These are phyloP conservation scores for Trichoderma sp. DNA, from an alignment of 2,329 filamentous ascomycete genomes.

Conservation along the genomic window DNA sequence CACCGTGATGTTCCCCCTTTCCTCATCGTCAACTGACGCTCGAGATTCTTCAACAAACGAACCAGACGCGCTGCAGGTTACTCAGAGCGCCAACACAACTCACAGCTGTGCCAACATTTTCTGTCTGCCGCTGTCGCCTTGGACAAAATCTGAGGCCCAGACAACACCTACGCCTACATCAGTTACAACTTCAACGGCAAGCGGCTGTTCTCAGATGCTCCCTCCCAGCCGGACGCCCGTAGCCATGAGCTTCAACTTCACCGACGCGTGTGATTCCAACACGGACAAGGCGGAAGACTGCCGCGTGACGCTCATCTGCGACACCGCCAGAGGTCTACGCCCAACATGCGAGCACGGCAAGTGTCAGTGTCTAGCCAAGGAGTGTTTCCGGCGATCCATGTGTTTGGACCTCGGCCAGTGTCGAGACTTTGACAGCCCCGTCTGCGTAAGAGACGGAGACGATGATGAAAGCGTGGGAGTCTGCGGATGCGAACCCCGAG, in stretches of 20 bases:
- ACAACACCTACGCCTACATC: not conserved
- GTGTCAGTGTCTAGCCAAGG: conserved; percentile 16
- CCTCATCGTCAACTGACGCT: not conserved
- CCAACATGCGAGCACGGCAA: conserved; percentile 17
- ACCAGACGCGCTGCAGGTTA: no score
- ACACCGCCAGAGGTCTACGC: not conserved
- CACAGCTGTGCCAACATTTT: not conserved
- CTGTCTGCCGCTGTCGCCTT: not conserved
- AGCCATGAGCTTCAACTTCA: conserved; percentile 6
- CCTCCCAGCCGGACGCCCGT: not conserved
- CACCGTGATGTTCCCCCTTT: not conserved
- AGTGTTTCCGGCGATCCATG: conserved; percentile 7
- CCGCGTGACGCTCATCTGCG: conserved; percentile 19
- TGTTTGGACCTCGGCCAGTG: conserved; percentile 16
- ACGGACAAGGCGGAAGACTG: conserved; percentile 19
- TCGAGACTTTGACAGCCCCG: conserved; percentile 11
- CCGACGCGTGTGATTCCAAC: conserved; percentile 1
- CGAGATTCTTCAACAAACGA: not conserved
- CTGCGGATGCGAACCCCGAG: conserved; percentile 9
- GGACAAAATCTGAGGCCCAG: not conserved
- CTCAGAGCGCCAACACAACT: not conserved
- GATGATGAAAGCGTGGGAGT: not conserved
- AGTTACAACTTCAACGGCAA: not conserved
- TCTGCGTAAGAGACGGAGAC: not conserved
- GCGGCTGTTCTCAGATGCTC: not conserved